Evolutionary conservation across 208 protist species (phyloP).

Genomic region (Trypanosoma theileri): DNA sequence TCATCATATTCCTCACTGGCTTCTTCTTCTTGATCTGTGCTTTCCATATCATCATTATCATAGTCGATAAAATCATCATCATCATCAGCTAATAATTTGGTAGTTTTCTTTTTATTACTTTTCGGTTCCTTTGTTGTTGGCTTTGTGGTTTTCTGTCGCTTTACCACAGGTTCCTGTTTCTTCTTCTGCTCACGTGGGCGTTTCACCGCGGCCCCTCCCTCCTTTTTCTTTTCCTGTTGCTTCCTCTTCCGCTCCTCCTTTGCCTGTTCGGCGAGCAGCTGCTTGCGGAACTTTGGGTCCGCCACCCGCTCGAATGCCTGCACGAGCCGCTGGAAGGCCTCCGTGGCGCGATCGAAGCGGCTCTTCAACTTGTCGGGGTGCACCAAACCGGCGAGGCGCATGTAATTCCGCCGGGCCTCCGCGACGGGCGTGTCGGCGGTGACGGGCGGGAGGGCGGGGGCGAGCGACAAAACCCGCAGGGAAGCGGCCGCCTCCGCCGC

Average conservation of each 20-base stretch:
- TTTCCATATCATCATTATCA: conserved; percentile 24
- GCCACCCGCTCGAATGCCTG: conserved; percentile 79
- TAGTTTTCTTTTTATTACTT: neutral
- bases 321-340: conserved; percentile 84
- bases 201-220: neutral
- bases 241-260: conserved; percentile 15
- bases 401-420: conserved; percentile 81
- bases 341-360: conserved; percentile 62
- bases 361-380: conserved; percentile 83
- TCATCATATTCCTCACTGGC: conserved; percentile 12
- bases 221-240: neutral
- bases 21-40: conserved; percentile 10
- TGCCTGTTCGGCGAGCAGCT: conserved; percentile 13
- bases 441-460: conserved; percentile 57
- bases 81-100: neutral
- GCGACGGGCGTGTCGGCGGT: conserved; percentile 48
- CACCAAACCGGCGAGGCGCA: conserved; percentile 67
- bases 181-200: neutral
- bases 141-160: conserved; percentile 4
- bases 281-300: conserved; percentile 58
- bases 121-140: conserved; percentile 1
- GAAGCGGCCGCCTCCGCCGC: conserved; percentile 23
- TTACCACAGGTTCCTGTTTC: neutral
- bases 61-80: conserved; percentile 23
- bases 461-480: conserved; percentile 65